A percentile compares a stretch with the other conserved stretches of the same genome.
These are phyloP conservation scores for Fusarium caatingaense DNA, from an alignment of 2,329 filamentous ascomycete genomes.

Conservation along the genomic window DNA sequence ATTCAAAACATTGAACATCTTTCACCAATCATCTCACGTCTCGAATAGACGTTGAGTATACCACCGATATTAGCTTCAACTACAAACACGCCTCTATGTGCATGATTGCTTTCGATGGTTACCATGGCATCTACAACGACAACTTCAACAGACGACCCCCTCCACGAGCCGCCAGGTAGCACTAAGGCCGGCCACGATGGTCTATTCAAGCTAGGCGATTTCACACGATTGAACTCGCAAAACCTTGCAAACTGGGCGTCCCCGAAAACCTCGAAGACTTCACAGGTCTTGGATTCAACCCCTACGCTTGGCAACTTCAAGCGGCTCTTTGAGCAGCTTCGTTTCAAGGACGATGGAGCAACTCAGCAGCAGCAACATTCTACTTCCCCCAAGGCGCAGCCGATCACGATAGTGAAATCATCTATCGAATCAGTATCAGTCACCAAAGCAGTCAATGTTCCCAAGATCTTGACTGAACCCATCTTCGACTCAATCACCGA, in stretches of 20 bases:
- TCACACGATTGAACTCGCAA: slow-evolving; percentile 17
- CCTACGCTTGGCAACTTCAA: slow-evolving; percentile 33
- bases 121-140: slow-evolving; percentile 28
- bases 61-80: not conserved
- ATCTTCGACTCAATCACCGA: slow-evolving; percentile 18
- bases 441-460: not conserved
- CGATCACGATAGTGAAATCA: slow-evolving; percentile 25
- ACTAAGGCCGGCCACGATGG: not conserved
- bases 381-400: not conserved
- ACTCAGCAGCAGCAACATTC: not conserved
- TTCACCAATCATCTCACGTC: not conserved
- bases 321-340: slow-evolving; percentile 31
- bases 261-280: not conserved
- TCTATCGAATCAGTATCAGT: not conserved
- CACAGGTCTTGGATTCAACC: not conserved
- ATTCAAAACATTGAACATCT: not conserved
- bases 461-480: not conserved
- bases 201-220: slow-evolving; percentile 33
- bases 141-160: slow-evolving; percentile 24
- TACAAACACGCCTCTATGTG: slow-evolving; percentile 20
- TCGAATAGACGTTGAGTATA: slow-evolving; percentile 4
- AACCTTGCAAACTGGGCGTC: slow-evolving; percentile 19
- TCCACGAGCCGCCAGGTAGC: slow-evolving; percentile 34
- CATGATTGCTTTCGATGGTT: slow-evolving; percentile 9
- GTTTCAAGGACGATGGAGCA: not conserved